Evolutionary conservation across 2,329 filamentous ascomycete genomes (phyloP).

Genomic region (Endoconidiophora polonica): DNA sequence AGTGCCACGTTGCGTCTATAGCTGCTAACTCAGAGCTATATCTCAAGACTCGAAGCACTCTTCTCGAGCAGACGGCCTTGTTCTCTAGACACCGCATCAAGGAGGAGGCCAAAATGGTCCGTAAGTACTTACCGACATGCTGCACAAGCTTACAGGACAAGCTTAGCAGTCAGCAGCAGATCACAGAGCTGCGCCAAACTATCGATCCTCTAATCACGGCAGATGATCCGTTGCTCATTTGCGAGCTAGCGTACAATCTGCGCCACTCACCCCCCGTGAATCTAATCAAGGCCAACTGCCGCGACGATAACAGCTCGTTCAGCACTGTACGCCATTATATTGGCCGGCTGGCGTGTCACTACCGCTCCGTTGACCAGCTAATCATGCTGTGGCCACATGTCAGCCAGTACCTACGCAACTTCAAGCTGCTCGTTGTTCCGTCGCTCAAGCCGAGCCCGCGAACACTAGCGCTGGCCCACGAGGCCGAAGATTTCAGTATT

Average conservation of each 20-base stretch:
- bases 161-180: neutral
- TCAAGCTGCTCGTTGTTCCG: neutral
- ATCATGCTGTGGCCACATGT: slow-evolving; percentile 1
- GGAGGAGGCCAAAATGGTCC: neutral
- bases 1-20: neutral
- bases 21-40: neutral
- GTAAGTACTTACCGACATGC: neutral
- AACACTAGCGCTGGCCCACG: neutral
- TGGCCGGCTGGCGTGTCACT: slow-evolving; percentile 1
- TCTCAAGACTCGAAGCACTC: neutral
- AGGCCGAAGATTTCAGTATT: neutral
- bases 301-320: neutral
- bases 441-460: neutral
- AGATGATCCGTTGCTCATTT: neutral
- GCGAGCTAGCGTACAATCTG: neutral
- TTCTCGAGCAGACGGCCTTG: neutral
- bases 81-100: neutral
- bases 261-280: neutral
- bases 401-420: neutral
- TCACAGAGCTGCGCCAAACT: neutral
- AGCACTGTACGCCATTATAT: neutral
- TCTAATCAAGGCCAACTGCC: neutral
- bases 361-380: neutral
- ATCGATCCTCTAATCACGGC: neutral
- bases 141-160: neutral